Percentiles rank a stretch among this genome's conserved stretches.
phyloP scores from a whole-genome alignment of 176 grass and related monocot genomes.

The Aegilops tauschii region DNA sequence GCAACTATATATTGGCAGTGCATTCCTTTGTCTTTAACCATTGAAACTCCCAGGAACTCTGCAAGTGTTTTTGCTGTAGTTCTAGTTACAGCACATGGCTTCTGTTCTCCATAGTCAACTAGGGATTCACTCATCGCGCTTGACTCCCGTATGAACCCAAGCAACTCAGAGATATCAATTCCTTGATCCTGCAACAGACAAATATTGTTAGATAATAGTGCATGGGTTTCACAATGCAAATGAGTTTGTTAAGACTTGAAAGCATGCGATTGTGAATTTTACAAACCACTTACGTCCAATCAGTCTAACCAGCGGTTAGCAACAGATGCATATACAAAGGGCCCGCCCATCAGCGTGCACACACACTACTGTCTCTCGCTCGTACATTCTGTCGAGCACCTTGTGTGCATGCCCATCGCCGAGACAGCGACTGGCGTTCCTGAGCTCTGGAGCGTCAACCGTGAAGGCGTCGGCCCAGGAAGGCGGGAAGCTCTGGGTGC shows the following conservation, averaged over 20 bases:
- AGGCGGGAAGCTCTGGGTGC: too few species aligned
- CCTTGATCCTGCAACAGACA: constrained; percentile 76
- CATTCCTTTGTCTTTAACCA: constrained; percentile 95
- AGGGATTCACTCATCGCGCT: constrained; percentile 97
- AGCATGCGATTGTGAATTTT: constrained; percentile 8
- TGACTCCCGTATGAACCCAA: constrained; percentile 88
- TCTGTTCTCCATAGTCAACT: constrained; percentile 85
- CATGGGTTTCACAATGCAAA: constrained; percentile 23
- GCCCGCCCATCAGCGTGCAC: too few species aligned
- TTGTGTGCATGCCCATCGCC: too few species aligned
- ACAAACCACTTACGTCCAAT: constrained; percentile 61
- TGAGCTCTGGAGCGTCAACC: too few species aligned
- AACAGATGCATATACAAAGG: constrained; percentile 42
- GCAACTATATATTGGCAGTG: constrained; percentile 93
- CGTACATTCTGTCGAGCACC: too few species aligned
- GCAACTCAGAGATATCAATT: constrained; percentile 87
- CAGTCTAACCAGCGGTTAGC: constrained; percentile 90
- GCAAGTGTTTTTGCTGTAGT: constrained; percentile 65
- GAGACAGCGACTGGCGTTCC: too few species aligned
- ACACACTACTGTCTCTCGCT: too few species aligned
- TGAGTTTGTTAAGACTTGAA: background rate
- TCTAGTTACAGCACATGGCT: constrained; percentile 93
- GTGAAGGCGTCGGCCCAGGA: too few species aligned
- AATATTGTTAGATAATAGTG: constrained; percentile 21
- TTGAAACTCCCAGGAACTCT: constrained; percentile 84